These are phyloP conservation scores for Hypoxylon rubiginosum DNA, from an alignment of 2,329 filamentous ascomycete species.

Conservation along the genomic window DNA sequence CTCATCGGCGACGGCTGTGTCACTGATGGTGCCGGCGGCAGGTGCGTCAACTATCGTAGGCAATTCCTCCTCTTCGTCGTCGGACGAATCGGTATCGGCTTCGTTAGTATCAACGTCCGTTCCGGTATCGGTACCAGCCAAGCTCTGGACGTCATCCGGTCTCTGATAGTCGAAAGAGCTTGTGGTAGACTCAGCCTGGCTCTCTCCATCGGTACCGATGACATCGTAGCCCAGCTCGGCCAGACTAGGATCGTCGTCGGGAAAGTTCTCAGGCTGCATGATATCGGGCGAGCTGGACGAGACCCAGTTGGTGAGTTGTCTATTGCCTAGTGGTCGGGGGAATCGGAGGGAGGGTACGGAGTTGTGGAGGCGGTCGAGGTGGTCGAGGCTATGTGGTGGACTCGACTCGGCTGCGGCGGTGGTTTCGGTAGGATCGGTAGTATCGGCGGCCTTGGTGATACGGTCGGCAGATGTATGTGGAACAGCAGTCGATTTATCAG, in stretches of 20 bases:
- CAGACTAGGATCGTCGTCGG: conserved; percentile 65
- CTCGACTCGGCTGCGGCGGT: conserved; percentile 39
- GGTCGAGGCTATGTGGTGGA: conserved; percentile 37
- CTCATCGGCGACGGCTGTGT: conserved; percentile 38
- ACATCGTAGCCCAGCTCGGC: conserved; percentile 70
- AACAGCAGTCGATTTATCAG: conserved; percentile 48
- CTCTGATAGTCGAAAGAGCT: conserved; percentile 64
- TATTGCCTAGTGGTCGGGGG: conserved; percentile 68
- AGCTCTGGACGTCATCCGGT: conserved; percentile 66
- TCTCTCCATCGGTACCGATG: conserved; percentile 67
- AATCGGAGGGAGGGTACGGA: conserved; percentile 68
- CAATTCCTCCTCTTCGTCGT: conserved; percentile 51
- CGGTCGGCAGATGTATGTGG: conserved; percentile 40
- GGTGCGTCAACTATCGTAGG: conserved; percentile 37
- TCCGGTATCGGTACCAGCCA: conserved; percentile 56
- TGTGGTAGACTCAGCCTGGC: conserved; percentile 64
- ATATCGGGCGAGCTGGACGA: conserved; percentile 70
- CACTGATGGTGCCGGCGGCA: conserved; percentile 28
- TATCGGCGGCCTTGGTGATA: conserved; percentile 36
- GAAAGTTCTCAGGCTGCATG: conserved; percentile 61
- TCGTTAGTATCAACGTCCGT: conserved; percentile 64
- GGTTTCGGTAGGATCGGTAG: conserved; percentile 46
- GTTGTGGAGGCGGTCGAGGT: conserved; percentile 46
- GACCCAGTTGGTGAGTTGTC: conserved; percentile 70
- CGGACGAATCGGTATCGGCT: conserved; percentile 59